Evolutionary conservation across 495 filamentous ascomycete genomes (phyloP).

Genomic region (Penicillium robsamsonii): DNA sequence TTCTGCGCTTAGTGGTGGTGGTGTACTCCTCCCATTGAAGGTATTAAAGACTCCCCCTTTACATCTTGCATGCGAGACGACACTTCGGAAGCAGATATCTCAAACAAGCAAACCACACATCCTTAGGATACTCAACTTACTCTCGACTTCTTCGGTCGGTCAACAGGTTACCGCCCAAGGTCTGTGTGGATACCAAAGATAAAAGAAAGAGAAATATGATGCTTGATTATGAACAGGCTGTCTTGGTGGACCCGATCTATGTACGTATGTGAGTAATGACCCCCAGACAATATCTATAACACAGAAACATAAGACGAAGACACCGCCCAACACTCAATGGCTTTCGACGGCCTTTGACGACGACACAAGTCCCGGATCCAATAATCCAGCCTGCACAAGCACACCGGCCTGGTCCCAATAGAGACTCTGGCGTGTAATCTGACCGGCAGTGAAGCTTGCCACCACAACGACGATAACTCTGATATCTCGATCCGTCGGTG

Average conservation of each 20-base stretch:
- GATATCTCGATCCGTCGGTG: conserved; percentile 64
- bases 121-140: too few relatives aligned
- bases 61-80: too few relatives aligned
- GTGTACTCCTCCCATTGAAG: too few relatives aligned
- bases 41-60: too few relatives aligned
- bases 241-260: not conserved
- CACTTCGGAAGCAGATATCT: too few relatives aligned
- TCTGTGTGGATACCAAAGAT: not conserved
- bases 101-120: too few relatives aligned
- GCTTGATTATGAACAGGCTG: not conserved
- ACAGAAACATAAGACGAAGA: not conserved
- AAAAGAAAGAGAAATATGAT: not conserved
- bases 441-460: conserved; percentile 69
- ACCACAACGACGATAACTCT: conserved; percentile 68
- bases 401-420: conserved; percentile 86
- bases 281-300: not conserved
- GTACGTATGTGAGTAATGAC: not conserved
- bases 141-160: too few relatives aligned
- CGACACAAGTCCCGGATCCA: conserved; percentile 58
- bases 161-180: too few relatives aligned
- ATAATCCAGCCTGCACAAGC: conserved; percentile 69
- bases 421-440: conserved; percentile 72
- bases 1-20: too few relatives aligned
- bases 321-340: not conserved
- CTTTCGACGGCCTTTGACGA: not conserved